Conservation (phyloP, 306 rosid species). For the Arachis stenosperma region DNA sequence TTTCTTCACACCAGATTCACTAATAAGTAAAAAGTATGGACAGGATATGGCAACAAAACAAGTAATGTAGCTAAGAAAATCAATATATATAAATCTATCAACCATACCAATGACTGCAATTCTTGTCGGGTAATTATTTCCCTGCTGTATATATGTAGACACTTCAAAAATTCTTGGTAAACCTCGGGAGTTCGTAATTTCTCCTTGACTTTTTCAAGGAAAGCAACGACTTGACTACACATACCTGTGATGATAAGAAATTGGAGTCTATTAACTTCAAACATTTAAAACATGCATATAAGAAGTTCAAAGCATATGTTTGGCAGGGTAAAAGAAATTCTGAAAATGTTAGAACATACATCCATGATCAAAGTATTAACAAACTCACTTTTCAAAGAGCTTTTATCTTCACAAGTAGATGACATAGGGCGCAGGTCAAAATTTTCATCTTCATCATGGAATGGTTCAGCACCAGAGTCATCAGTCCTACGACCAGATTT, state of each 20-base stretch:
- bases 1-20: constrained; percentile 16
- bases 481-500: constrained; percentile 66
- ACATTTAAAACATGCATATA: constrained; percentile 14
- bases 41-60: not conserved
- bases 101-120: constrained; percentile 82
- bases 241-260: constrained; percentile 56
- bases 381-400: constrained; percentile 80
- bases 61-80: constrained; percentile 12
- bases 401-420: constrained; percentile 74
- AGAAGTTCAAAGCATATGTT: constrained; percentile 4
- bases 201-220: constrained; percentile 91
- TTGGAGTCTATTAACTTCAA: constrained; percentile 9
- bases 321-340: not conserved
- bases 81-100: constrained; percentile 32
- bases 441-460: constrained; percentile 72
- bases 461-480: constrained; percentile 61
- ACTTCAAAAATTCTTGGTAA: constrained; percentile 97
- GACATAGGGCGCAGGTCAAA: constrained; percentile 62
- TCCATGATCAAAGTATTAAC: constrained; percentile 14
- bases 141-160: constrained; percentile 94
- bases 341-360: not conserved
- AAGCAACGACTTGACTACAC: constrained; percentile 77
- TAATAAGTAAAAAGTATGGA: not conserved
- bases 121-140: constrained; percentile 89
- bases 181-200: constrained; percentile 71